These are phyloP conservation scores for Cyberlindnera xylosilytica DNA, from an alignment of 805 yeast species.

Conservation along the genomic window DNA sequence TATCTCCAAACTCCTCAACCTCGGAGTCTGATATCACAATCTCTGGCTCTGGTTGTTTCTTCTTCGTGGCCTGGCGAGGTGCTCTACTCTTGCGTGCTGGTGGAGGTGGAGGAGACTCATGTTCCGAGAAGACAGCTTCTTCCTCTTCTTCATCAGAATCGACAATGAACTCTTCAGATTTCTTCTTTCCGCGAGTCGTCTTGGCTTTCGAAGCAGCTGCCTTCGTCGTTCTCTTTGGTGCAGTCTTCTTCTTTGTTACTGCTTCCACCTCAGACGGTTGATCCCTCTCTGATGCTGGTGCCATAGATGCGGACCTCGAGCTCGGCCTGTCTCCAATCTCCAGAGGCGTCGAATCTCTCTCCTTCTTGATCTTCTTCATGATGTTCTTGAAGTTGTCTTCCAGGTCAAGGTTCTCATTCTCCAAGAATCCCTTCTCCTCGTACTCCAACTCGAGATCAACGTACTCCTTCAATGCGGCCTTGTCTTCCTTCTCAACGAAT, in stretches of 20 bases:
- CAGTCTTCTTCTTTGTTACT: background rate
- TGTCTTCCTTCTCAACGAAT: constrained; percentile 82
- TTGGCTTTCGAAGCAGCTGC: background rate
- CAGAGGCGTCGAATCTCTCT: constrained; percentile 17
- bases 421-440: constrained; percentile 23
- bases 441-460: constrained; percentile 44
- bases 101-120: constrained; percentile 1
- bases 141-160: constrained; percentile 10
- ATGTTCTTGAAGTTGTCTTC: constrained; percentile 41
- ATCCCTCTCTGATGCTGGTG: too few species aligned
- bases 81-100: constrained; percentile 1
- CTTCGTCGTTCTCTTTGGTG: background rate
- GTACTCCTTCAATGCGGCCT: constrained; percentile 61
- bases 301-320: too few species aligned
- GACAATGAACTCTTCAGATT: constrained; percentile 9
- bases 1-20: too few species aligned
- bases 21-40: constrained; percentile 8
- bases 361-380: constrained; percentile 40
- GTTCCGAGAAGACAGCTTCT: background rate
- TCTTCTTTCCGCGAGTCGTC: constrained; percentile 1
- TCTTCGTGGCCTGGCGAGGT: background rate
- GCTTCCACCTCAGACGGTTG: too few species aligned
- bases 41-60: constrained; percentile 2
- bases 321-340: background rate
- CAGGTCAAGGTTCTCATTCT: constrained; percentile 40